Base-by-base conservation (phyloP, 768 basidiomycete species). In the Suillus brevipes region DNA sequence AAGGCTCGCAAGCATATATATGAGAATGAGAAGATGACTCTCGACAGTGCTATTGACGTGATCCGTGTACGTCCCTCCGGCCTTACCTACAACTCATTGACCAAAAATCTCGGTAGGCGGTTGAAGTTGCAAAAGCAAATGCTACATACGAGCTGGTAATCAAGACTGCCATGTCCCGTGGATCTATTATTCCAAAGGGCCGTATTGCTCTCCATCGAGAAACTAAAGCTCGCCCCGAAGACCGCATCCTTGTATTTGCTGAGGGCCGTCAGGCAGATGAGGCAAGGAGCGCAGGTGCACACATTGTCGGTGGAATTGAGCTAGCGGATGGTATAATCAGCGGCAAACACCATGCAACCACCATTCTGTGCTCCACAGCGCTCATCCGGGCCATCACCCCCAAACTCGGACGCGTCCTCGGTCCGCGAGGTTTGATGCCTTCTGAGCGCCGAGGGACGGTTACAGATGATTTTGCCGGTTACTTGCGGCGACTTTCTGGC, bases 381-480 rank as follows among this genome's bases (percentile, higher is more conserved):
- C 87, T 97, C 71, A 86, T 95, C 62, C 85, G 87, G 53, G 78
- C 87, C 38, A 92, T 99, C 66, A 89, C 90, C 14, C 87, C 91
- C 6, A 89, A 85, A 71, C 83, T 99, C 3, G 95, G 87, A 75
- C 79, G 92, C 79, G 78, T 90, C 77, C 80, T 92, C 78, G 88
- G 97, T 70, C 96, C 95, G 49, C 87, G 93, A 61, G 97, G 97
- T 63, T 79, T 99, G 53, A 97, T 99, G 96, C 97, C 97, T 13
- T 91, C 92, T 8, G 93, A 91, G 67, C 89, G 95, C 75, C 85
- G 95, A 64, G 97, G 97, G 6, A 96, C 96, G 1, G 97, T 99
- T 23, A 93, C 94, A 2, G 92, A 95, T 59, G 94, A 98, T 65
- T 82, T 98, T 49, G 89, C 83, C 16, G 88, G 87, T 14, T 96